Conservation (phyloP, 441 rosid species). For the Arabidopsis hybrid region DNA sequence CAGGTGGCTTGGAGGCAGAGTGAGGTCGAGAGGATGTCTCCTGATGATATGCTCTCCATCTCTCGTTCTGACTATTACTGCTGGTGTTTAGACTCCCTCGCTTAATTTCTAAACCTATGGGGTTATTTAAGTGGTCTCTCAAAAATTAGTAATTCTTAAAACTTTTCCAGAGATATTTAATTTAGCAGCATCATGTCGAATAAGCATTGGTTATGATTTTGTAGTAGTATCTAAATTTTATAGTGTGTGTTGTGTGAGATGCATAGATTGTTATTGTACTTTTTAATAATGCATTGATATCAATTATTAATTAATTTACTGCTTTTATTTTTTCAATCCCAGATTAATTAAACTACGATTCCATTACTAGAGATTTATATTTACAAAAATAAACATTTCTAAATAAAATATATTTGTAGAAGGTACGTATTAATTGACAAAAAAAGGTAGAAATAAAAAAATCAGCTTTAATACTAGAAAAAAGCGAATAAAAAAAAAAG, state of each 20-base stretch:
- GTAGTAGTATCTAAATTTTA: constrained; percentile 13
- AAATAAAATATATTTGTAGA: no score
- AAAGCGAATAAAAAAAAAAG: no score
- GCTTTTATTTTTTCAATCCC: neutral
- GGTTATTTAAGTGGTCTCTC: neutral
- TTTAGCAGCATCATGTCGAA: constrained; percentile 1
- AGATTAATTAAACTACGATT: no score
- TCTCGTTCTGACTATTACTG: constrained; percentile 88
- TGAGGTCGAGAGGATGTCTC: constrained; percentile 82
- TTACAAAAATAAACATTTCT: no score
- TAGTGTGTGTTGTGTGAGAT: constrained; percentile 10
- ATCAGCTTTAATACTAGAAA: no score
- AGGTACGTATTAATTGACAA: no score
- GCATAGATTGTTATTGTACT: constrained; percentile 16
- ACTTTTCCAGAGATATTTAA: neutral
- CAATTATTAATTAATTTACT: neutral
- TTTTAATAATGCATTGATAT: constrained; percentile 14
- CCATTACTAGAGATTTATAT: no score
- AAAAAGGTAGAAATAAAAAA: no score
- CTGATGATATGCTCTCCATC: constrained; percentile 66
- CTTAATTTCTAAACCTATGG: constrained; percentile 8
- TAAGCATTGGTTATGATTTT: constrained; percentile 22
- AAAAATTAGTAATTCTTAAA: neutral
- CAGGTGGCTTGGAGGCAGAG: constrained; percentile 75
- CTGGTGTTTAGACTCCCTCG: constrained; percentile 81